These are phyloP conservation scores for Ascochyta viciae-villosae DNA, from an alignment of 2,329 filamentous ascomycete species.

Conservation along the genomic window DNA sequence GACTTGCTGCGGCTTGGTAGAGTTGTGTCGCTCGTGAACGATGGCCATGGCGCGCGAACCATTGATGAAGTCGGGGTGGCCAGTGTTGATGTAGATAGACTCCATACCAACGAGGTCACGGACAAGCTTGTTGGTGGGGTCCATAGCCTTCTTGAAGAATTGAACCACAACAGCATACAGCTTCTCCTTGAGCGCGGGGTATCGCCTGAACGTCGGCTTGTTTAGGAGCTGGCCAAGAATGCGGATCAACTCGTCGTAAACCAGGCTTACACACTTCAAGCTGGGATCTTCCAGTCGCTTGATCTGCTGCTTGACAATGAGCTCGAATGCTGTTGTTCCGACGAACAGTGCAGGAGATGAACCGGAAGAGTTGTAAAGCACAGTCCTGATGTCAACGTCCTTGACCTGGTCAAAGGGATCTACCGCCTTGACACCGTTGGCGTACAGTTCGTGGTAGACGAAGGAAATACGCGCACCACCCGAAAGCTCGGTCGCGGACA, in stretches of 20 bases:
- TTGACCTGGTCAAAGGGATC: slow-evolving; percentile 98
- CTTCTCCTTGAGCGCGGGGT: slow-evolving; percentile 95
- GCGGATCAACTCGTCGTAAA: slow-evolving; percentile 96
- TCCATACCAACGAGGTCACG: slow-evolving; percentile 94
- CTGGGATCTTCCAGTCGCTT: slow-evolving; percentile 95
- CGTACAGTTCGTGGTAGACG: slow-evolving; percentile 98
- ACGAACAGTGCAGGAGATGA: slow-evolving; percentile 96
- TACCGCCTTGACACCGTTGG: slow-evolving; percentile 95
- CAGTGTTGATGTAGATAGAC: slow-evolving; percentile 96
- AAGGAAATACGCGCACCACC: slow-evolving; percentile 98
- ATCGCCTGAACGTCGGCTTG: slow-evolving; percentile 90
- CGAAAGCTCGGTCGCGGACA: slow-evolving; percentile 92
- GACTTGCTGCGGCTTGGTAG: slow-evolving; percentile 86
- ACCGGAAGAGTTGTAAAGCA: slow-evolving; percentile 98
- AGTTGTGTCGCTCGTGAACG: slow-evolving; percentile 88
- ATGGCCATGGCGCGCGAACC: slow-evolving; percentile 98
- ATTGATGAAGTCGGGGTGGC: slow-evolving; percentile 96
- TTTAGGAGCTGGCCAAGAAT: slow-evolving; percentile 88
- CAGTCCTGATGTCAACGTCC: slow-evolving; percentile 95
- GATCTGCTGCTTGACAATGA: slow-evolving; percentile 99
- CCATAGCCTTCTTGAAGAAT: slow-evolving; percentile 99
- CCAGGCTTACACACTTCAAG: slow-evolving; percentile 94
- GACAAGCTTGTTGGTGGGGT: slow-evolving; percentile 97
- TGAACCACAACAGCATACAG: slow-evolving; percentile 89
- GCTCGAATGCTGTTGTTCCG: slow-evolving; percentile 95